A percentile compares a stretch with the other conserved stretches of the same genome.
Conservation (phyloP, 2,329 filamentous ascomycete genomes). For the Aspergillus intermedius region DNA sequence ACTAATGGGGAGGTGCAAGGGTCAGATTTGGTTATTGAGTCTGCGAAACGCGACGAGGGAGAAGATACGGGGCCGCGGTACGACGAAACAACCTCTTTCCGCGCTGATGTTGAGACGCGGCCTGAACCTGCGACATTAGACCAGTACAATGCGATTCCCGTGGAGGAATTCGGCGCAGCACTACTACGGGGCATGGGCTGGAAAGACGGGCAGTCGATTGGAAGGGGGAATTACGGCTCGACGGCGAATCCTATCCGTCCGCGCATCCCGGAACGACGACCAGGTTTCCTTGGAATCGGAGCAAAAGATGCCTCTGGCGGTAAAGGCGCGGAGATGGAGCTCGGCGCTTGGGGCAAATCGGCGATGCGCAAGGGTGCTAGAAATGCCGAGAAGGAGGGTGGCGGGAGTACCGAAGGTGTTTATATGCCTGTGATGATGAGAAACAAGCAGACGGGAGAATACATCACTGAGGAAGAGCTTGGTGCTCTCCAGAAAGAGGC, state of each 20-base stretch:
- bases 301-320: constrained; percentile 66
- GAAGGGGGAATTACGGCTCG: constrained; percentile 48
- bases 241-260: constrained; percentile 49
- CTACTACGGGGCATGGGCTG: constrained; percentile 91
- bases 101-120: constrained; percentile 61
- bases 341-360: constrained; percentile 71
- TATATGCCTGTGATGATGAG: constrained; percentile 58
- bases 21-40: constrained; percentile 50
- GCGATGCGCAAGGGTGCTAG: constrained; percentile 51
- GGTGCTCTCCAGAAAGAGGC: constrained; percentile 46
- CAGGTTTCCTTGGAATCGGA: constrained; percentile 79
- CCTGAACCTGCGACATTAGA: constrained; percentile 71
- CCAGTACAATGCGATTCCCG: constrained; percentile 81
- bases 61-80: constrained; percentile 18
- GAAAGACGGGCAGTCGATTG: constrained; percentile 62
- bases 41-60: constrained; percentile 22
- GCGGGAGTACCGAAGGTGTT: constrained; percentile 38
- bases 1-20: constrained; percentile 36
- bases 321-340: constrained; percentile 55
- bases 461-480: constrained; percentile 57
- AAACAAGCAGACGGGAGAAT: constrained; percentile 57
- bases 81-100: constrained; percentile 55
- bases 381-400: constrained; percentile 44
- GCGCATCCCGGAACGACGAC: constrained; percentile 61
- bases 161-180: constrained; percentile 90